A percentile compares a stretch with the other conserved stretches of the same genome.
Conservation (phyloP, 495 filamentous ascomycete genomes). For the Endocarpon pusillum region DNA sequence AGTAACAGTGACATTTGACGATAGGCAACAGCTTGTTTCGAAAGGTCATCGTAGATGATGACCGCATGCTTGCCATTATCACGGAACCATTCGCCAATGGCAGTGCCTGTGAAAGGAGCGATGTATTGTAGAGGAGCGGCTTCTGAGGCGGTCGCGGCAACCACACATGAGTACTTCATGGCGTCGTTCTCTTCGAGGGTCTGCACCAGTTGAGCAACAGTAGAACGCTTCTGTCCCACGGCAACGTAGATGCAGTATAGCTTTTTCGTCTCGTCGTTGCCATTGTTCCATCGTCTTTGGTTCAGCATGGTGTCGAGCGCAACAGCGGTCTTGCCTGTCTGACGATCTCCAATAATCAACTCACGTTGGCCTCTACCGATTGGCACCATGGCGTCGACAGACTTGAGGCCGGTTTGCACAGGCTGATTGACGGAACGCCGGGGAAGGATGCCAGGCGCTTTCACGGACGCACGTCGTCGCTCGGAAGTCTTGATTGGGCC, state of each 20-base stretch:
- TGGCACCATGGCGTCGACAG: slow-evolving; percentile 98
- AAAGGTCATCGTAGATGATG: slow-evolving; percentile 90
- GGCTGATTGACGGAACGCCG: slow-evolving; percentile 94
- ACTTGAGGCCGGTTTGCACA: slow-evolving; percentile 98
- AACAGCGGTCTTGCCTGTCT: slow-evolving; percentile 99
- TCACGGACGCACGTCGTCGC: slow-evolving; percentile 93
- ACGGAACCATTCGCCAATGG: slow-evolving; percentile 77
- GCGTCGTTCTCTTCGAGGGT: slow-evolving; percentile 99
- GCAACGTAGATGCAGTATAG: slow-evolving; percentile 99
- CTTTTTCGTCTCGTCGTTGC: slow-evolving; percentile 83
- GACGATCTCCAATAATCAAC: slow-evolving; percentile 99
- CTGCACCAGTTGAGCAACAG: slow-evolving; percentile 97
- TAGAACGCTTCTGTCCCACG: slow-evolving; percentile 98
- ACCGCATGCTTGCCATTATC: slow-evolving; percentile 87
- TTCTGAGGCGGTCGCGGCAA: slow-evolving; percentile 95
- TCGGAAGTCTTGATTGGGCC: slow-evolving; percentile 80
- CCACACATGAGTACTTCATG: slow-evolving; percentile 94
- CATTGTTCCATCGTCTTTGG: slow-evolving; percentile 94
- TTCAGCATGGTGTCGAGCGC: slow-evolving; percentile 97
- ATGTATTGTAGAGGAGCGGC: slow-evolving; percentile 89
- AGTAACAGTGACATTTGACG: slow-evolving; percentile 99
- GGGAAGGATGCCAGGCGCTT: slow-evolving; percentile 96
- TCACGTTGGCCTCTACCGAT: slow-evolving; percentile 99
- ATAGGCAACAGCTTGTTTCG: slow-evolving; percentile 98
- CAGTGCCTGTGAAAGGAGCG: slow-evolving; percentile 77